Base-by-base conservation (phyloP, 2,329 filamentous ascomycete genomes). In the Phoma herbarum region DNA sequence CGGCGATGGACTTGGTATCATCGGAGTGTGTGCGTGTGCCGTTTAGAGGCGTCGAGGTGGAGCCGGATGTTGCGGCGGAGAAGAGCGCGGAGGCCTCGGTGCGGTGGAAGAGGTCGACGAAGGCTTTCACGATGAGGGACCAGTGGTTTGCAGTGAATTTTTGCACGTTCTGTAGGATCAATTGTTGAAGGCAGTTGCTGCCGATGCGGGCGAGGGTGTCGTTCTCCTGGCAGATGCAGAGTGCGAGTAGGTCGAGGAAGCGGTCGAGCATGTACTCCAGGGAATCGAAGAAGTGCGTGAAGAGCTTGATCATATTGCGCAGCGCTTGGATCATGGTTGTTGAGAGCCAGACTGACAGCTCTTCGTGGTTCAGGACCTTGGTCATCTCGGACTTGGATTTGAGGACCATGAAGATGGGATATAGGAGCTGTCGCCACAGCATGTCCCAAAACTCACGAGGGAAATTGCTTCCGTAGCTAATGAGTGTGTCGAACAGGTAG, bases 321-420 rank as follows among this genome's bases (percentile, higher is more conserved):
- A 99, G 82, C 2, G 95, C 95, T 77, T 99, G 95, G 39, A 99
- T 99, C 92, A 99, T 97, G 9, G 95, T 99, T 0, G 95, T 99
- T 0, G 95, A 98, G 23, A 99, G 84, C 95, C 95, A 99, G 2
- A 99, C 95, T 0, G 95, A 98, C 20, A 98, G 84, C 74, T 99
- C 95, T 77, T 99, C 96, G 70, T 97, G 93, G 71, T 94, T 98
- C 33, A 94, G 86, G 14, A 94, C 93, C 72, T 97, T 97, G 25
- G 90, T 90, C 90, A 98, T 96, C 76, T 99, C 95, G 0, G 94
- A 96, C 64, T 95, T 92, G 18, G 95, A 97, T 66, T 96, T 93
- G 42, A 99, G 80, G 2, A 99, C 96, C 85, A 98, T 93, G 80
- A 99, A 99, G 67, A 99, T 99, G 0, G 95, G 96, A 68, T 97